Base-by-base conservation (phyloP, 495 filamentous ascomycete genomes). In the Penicillium mononematosum region DNA sequence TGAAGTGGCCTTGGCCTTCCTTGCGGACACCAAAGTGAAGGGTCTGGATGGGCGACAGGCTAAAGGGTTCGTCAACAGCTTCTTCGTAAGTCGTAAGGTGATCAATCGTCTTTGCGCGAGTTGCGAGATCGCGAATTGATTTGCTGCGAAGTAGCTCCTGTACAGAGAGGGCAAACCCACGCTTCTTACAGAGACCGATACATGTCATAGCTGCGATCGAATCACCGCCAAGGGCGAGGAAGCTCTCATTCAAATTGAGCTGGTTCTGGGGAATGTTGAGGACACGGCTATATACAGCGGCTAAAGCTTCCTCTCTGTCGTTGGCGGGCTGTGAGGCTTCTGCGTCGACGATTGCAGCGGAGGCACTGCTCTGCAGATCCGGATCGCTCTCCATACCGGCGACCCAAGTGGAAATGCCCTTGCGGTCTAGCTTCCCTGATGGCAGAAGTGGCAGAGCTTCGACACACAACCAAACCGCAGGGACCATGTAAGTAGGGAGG, bases 171-270 rank as follows among this genome's bases (percentile, higher is more conserved):
- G 76, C 72, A 47, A 87, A 62, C 2, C 79, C 78, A 36, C 77
- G 67, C 62, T 77, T 77, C 60, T 76, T 81, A 57, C 74, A 77
- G 14, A 72, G 65, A 14, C 78, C 78, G 58, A 83, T 77, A 17
- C 84, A 85, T 10, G 84, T 85, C 79, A 90, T 89, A 1, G 86
- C 86, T 11, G 81, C 79, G 46, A 90, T 86, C 1, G 86, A 89
- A 58, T 90, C 87, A 39, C 86, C 87, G 14, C 87, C 86, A 9
- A 87, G 73, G 22, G 72, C 75, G 59, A 89, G 75, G 66, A 90
- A 89, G 58, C 78, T 82, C 58, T 85, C 78, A 22, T 80, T 70
- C 29, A 83, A 58, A 10, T 75, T 72, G 36, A 88, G 81, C 5
- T 74, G 66, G 17, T 34, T 60, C 24, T 62, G 58, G 0, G 75